A percentile compares a stretch with the other conserved stretches of the same genome.
Evolutionary conservation across 768 basidiomycete genomes (phyloP).

Genomic region (Suillus subalutaceus): DNA sequence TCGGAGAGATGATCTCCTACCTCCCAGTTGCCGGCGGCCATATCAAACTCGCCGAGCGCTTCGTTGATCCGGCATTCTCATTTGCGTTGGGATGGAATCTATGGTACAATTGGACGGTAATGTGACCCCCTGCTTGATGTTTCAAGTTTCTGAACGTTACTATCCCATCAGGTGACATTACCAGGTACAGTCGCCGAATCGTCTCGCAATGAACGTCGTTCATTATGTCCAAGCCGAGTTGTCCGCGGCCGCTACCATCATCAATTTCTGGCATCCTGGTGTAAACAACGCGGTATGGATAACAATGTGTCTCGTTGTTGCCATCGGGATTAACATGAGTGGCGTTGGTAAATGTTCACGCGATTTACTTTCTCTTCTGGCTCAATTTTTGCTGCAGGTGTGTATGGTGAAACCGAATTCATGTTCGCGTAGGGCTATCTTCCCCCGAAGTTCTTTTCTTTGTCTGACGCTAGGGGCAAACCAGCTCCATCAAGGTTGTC

Average conservation of each 20-base stretch:
- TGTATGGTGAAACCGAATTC: conserved; percentile 52
- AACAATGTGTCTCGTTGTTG: conserved; percentile 52
- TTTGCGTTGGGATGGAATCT: conserved; percentile 48
- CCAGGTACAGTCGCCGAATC: conserved; percentile 21
- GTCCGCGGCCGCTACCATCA: conserved; percentile 52
- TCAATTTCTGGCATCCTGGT: conserved; percentile 47
- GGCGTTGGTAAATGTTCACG: conserved; percentile 37
- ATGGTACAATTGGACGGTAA: conserved; percentile 42
- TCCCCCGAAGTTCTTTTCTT: too few relatives aligned
- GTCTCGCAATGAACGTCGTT: conserved; percentile 3
- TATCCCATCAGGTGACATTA: conserved; percentile 22
- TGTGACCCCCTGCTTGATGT: conserved; percentile 10
- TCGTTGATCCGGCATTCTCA: conserved; percentile 47
- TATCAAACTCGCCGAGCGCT: conserved; percentile 50
- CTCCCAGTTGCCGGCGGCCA: conserved; percentile 49
- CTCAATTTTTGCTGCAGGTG: conserved; percentile 24
- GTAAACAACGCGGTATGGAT: conserved; percentile 55
- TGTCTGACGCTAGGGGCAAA: conserved; percentile 4
- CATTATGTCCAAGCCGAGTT: conserved; percentile 41
- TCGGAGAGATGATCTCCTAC: conserved; percentile 51
- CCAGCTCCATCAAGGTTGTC: conserved; percentile 54
- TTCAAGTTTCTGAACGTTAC: neutral
- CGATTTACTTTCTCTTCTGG: fast-evolving
- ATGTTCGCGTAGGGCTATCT: conserved; percentile 39
- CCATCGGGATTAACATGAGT: conserved; percentile 47